A percentile compares a stretch with the other conserved stretches of the same genome.
Evolutionary conservation across 805 yeast genomes (phyloP).

Genomic region (Kazachstania viticola): DNA sequence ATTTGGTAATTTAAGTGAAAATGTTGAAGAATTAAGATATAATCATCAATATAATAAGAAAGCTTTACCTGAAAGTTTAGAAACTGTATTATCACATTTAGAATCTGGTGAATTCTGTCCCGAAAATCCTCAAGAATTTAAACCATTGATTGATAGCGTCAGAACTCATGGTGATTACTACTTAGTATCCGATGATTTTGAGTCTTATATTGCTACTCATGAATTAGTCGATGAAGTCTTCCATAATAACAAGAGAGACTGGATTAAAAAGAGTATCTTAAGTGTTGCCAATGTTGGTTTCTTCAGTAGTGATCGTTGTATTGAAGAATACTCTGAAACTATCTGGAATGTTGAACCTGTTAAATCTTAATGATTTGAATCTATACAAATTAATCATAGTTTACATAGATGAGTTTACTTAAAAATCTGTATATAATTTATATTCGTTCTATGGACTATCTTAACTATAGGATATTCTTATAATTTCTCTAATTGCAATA

Average conservation of each 20-base stretch:
- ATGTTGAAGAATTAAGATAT: constrained; percentile 76
- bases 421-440: too few relatives aligned
- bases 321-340: constrained; percentile 77
- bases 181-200: constrained; percentile 82
- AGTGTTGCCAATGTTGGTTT: constrained; percentile 91
- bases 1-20: constrained; percentile 84
- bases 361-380: constrained; percentile 10
- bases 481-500: too few relatives aligned
- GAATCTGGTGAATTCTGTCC: constrained; percentile 65
- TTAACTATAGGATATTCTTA: too few relatives aligned
- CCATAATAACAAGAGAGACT: constrained; percentile 46
- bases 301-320: constrained; percentile 83
- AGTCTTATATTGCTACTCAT: constrained; percentile 76
- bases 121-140: constrained; percentile 44
- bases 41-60: constrained; percentile 50
- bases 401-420: too few relatives aligned
- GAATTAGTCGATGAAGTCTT: constrained; percentile 61
- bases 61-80: constrained; percentile 46
- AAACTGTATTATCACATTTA: constrained; percentile 52
- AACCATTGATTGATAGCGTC: constrained; percentile 57
- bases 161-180: constrained; percentile 73
- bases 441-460: too few relatives aligned
- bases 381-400: too few relatives aligned
- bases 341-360: constrained; percentile 88
- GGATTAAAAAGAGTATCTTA: constrained; percentile 67